Evolutionary conservation across 2,329 filamentous ascomycete species (phyloP).

Genomic region (Sporothrix sp.): DNA sequence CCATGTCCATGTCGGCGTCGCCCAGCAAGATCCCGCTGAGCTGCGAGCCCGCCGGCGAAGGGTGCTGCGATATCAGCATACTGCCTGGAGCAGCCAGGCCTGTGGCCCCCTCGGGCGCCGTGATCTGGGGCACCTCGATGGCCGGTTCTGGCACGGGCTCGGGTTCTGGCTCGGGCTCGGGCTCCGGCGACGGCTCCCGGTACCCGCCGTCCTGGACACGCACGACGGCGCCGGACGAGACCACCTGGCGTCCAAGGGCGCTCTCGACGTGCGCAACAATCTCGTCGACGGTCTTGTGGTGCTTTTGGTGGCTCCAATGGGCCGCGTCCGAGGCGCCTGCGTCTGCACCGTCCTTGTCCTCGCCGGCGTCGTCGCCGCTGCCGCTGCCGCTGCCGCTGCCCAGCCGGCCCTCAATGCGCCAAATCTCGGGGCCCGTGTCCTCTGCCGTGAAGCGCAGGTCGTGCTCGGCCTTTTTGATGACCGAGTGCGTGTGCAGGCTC

Average conservation of each 20-base stretch:
- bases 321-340: background rate
- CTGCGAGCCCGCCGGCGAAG: slow-evolving; percentile 46
- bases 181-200: slow-evolving; percentile 44
- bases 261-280: slow-evolving; percentile 67
- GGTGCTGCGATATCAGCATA: slow-evolving; percentile 24
- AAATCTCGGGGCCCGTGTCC: slow-evolving; percentile 48
- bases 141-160: slow-evolving; percentile 22
- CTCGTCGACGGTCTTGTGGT: slow-evolving; percentile 54
- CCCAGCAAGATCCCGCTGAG: slow-evolving; percentile 45
- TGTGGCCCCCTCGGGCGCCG: background rate
- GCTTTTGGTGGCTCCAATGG: slow-evolving; percentile 27
- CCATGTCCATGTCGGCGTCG: slow-evolving; percentile 57
- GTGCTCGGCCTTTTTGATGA: slow-evolving; percentile 64
- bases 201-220: slow-evolving; percentile 71
- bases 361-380: slow-evolving; percentile 18
- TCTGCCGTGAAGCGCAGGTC: slow-evolving; percentile 59
- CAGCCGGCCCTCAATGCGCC: slow-evolving; percentile 51
- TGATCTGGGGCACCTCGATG: slow-evolving; percentile 11
- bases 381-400: slow-evolving; percentile 29
- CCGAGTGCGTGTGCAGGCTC: slow-evolving; percentile 60
- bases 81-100: slow-evolving; percentile 1
- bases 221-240: slow-evolving; percentile 52
- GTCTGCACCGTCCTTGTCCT: background rate
- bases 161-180: slow-evolving; percentile 23
- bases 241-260: slow-evolving; percentile 56